Evolutionary conservation across 371 early-diverging fungal genomes (phyloP).

Genomic region (Rhizomucor pusillus): DNA sequence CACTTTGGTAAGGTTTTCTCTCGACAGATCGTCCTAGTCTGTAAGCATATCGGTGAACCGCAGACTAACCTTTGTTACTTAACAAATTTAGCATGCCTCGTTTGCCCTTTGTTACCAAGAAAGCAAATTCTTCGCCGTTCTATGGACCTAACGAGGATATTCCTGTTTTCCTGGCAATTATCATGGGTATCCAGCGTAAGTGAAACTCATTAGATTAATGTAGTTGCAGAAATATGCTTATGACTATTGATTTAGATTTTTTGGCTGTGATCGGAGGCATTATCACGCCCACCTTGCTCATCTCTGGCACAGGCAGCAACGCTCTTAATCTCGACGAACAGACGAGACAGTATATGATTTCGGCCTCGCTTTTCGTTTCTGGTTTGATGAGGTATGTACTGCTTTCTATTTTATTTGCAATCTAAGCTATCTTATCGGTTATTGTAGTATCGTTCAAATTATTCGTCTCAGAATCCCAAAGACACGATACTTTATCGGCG

Average conservation of each 20-base stretch:
- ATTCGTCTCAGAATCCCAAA: conserved; percentile 44
- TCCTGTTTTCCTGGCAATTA: conserved; percentile 24
- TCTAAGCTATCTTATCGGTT: not conserved
- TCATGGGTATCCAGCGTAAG: conserved; percentile 36
- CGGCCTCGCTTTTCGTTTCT: conserved; percentile 46
- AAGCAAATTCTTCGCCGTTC: conserved; percentile 19
- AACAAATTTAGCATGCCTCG: conserved; percentile 22
- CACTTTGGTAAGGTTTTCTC: conserved; percentile 21
- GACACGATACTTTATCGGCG: conserved; percentile 45
- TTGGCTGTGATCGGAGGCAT: conserved; percentile 51
- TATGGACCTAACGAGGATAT: conserved; percentile 32
- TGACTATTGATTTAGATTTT: conserved; percentile 20
- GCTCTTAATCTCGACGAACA: conserved; percentile 44
- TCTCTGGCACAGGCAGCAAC: conserved; percentile 45
- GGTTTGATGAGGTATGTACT: conserved; percentile 26
- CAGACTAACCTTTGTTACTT: not conserved
- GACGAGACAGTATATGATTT: conserved; percentile 50
- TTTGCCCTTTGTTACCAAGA: conserved; percentile 18
- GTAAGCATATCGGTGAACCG: conserved; percentile 4
- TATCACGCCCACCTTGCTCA: conserved; percentile 47
- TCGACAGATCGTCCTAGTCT: no score
- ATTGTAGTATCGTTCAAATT: conserved; percentile 45
- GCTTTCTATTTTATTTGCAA: no score
- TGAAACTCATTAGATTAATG: not conserved
- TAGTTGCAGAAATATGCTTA: not conserved